These are phyloP conservation scores for Francoa sonchifolia DNA, from an alignment of 441 rosid species.

Conservation along the genomic window DNA sequence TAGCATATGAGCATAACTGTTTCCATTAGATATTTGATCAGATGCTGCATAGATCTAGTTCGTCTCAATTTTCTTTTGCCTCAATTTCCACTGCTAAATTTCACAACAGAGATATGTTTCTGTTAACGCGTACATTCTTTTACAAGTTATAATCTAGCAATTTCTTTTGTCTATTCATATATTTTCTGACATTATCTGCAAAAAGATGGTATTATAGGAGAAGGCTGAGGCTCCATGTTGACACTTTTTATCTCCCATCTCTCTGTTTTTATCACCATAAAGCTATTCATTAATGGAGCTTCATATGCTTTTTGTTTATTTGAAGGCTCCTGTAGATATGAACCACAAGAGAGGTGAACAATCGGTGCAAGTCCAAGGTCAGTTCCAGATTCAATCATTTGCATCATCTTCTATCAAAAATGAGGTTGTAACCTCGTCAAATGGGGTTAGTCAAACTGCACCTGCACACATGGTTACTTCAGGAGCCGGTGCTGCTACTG, in stretches of 20 bases:
- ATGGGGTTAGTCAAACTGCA: slow-evolving; percentile 40
- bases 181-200: neutral
- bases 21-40: neutral
- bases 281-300: too few species aligned
- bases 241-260: too few species aligned
- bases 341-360: slow-evolving; percentile 33
- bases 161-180: too few species aligned
- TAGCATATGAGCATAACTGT: neutral
- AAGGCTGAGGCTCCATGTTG: too few species aligned
- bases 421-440: slow-evolving; percentile 50
- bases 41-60: neutral
- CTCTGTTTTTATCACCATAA: too few species aligned
- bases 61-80: neutral
- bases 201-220: too few species aligned
- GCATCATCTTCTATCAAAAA: slow-evolving; percentile 30
- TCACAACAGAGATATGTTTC: too few species aligned
- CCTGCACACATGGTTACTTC: slow-evolving; percentile 31
- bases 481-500: slow-evolving; percentile 25
- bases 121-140: too few species aligned
- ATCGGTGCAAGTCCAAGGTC: slow-evolving; percentile 35
- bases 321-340: slow-evolving; percentile 68
- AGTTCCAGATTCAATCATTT: slow-evolving; percentile 27
- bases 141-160: too few species aligned
- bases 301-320: slow-evolving; percentile 32
- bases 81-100: too few species aligned